phyloP scores from a whole-genome alignment of 768 basidiomycete species.

The Boletus coccyginus region DNA sequence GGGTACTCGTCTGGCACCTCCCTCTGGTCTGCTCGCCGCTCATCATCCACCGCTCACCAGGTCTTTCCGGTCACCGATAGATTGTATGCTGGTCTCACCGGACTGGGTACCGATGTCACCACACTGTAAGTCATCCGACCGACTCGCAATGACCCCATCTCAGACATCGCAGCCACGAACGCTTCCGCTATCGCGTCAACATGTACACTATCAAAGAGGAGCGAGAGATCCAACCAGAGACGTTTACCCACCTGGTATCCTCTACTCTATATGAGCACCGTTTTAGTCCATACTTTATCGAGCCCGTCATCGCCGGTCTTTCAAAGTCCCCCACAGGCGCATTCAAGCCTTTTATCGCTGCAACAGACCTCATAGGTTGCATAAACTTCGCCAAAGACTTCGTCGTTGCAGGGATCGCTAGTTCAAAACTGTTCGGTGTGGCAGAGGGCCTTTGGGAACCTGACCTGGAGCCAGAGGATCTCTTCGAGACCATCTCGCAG shows the following conservation, averaged over 20 bases:
- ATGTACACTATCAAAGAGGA: conserved; percentile 99
- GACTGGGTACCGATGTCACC: conserved; percentile 89
- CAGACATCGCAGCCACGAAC: conserved; percentile 62
- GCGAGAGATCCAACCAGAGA: conserved; percentile 92
- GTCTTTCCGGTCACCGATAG: conserved; percentile 93
- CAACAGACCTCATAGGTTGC: conserved; percentile 92
- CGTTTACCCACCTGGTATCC: conserved; percentile 92
- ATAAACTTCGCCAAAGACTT: conserved; percentile 96
- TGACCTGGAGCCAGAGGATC: conserved; percentile 90
- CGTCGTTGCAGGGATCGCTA: conserved; percentile 92
- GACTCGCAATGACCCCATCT: neutral
- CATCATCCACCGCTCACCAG: conserved; percentile 37
- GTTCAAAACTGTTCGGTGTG: conserved; percentile 90
- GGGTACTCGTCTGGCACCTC: conserved; percentile 50
- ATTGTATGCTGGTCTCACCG: conserved; percentile 87
- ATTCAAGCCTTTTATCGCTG: conserved; percentile 90
- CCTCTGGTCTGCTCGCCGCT: conserved; percentile 2
- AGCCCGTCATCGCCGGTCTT: conserved; percentile 94
- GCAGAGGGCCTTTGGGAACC: conserved; percentile 99
- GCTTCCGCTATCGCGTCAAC: conserved; percentile 91
- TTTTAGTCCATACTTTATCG: conserved; percentile 95
- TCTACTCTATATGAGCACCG: conserved; percentile 94
- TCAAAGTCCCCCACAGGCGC: conserved; percentile 68
- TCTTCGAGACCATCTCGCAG: conserved; percentile 98
- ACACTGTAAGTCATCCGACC: conserved; percentile 63